These are phyloP conservation scores for Rhizoclosmatium globosum DNA, from an alignment of 192 early-diverging fungal genomes.

Conservation along the genomic window DNA sequence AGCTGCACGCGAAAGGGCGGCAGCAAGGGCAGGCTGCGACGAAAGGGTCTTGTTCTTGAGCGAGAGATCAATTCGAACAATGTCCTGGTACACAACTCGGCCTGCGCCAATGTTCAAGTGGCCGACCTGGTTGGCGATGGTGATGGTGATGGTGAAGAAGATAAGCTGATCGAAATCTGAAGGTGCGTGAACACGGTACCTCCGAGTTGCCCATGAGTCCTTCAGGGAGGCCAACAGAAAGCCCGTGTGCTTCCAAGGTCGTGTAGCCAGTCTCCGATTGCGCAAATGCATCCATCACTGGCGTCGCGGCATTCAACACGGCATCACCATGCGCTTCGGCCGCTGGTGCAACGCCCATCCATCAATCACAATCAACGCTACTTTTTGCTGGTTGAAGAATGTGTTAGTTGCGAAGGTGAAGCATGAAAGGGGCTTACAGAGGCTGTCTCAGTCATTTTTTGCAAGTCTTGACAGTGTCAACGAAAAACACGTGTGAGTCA, in stretches of 20 bases:
- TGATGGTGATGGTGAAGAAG: too few species aligned
- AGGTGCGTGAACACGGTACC: conserved; percentile 4
- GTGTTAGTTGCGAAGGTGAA: neutral
- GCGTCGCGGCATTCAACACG: conserved; percentile 91
- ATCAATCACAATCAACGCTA: conserved; percentile 93
- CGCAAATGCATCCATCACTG: conserved; percentile 87
- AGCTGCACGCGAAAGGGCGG: conserved; percentile 87
- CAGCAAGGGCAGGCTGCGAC: conserved; percentile 74
- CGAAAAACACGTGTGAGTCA: too few species aligned
- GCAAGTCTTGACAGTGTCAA: neutral
- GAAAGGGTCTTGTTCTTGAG: conserved; percentile 87
- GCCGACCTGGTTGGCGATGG: conserved; percentile 67
- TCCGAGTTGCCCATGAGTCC: conserved; percentile 99
- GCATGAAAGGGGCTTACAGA: neutral
- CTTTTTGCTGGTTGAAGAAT: conserved; percentile 53
- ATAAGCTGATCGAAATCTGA: neutral
- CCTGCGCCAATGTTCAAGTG: conserved; percentile 99
- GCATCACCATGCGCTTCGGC: conserved; percentile 82
- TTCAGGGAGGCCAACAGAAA: conserved; percentile 95
- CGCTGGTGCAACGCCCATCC: conserved; percentile 91
- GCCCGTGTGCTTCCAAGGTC: conserved; percentile 90
- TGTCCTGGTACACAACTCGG: conserved; percentile 98
- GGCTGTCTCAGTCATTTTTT: neutral
- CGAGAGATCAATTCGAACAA: conserved; percentile 96
- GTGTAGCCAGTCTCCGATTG: conserved; percentile 69